A percentile compares a stretch with the other conserved stretches of the same genome.
Evolutionary conservation across 225 moss, liverwort and hornwort species (phyloP).

Genomic region (Straminergon stramineum): DNA sequence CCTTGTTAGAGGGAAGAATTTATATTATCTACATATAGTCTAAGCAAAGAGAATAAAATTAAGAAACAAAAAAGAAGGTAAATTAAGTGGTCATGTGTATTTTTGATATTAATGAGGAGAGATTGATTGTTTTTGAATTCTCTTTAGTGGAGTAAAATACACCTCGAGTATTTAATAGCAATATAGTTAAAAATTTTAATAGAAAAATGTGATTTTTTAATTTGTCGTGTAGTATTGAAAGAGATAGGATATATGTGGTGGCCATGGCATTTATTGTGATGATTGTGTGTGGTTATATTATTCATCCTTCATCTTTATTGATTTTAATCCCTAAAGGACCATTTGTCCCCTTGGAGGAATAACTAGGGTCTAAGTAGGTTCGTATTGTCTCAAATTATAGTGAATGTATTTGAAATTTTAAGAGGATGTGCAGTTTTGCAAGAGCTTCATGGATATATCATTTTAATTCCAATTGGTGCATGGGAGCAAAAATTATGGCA

Average conservation of each 20-base stretch:
- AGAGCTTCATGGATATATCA: no score
- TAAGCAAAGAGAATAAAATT: not conserved
- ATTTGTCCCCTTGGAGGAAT: no score
- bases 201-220: not conserved
- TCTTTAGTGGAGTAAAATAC: not conserved
- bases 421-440: no score
- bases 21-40: accelerated
- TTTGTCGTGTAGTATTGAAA: not conserved
- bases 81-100: accelerated
- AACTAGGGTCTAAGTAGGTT: no score
- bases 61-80: not conserved
- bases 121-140: not conserved
- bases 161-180: accelerated
- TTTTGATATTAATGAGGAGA: not conserved
- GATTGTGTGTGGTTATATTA: not conserved
- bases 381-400: no score
- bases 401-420: no score
- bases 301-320: not conserved
- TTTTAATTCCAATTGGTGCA: no score
- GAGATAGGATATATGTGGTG: not conserved
- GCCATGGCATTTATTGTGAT: accelerated
- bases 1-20: not conserved
- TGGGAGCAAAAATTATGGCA: no score
- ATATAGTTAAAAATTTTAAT: no score
- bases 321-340: not conserved